Evolutionary conservation across 1,139 yeast species (phyloP), one percentile per base, ranked within the genome.

Genomic region (Sugiyamaella novakii): DNA sequence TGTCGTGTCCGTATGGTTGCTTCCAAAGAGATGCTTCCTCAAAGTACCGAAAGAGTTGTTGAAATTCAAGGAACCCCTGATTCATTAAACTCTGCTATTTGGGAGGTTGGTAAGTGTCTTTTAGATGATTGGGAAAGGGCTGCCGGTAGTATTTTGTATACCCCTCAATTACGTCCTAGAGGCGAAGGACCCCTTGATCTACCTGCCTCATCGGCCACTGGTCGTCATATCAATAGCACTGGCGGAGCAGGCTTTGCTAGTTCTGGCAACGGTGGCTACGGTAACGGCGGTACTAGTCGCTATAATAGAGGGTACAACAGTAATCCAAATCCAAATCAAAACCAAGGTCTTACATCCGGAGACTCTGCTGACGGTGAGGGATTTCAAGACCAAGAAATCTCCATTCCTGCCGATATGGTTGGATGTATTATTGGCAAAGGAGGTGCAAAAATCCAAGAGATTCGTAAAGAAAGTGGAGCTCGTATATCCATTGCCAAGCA

Each of bases 371-470:
- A 21, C 3, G 54, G 46, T 22, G 33, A 36, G 58, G 18, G 66
- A 60, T 34, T 72, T 68, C 48, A 61, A 36, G 65, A 72, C 7
- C 76, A 73, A 46, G 69, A 70, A 28, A 73, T 83, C 29, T 71
- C 79, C 17, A 84, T 88, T 65, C 88, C 95, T 34, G 83, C 86
- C 58, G 89, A 83, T 53, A 83, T 84, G 73, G 96, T 89, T 45
- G 97, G 97, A 42, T 94, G 96, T 45, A 76, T 89, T 51, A 87
- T 89, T 62, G 97, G 97, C 58, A 84, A 84, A 61, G 83, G 84
- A 58, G 96, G 96, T 39, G 73, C 87, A 39, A 79, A 95, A 69
- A 87, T 89, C 59, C 94, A 87, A 65, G 95, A 91, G 50, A 86
- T 89, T 48, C 78, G 96, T 59, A 81, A 85, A 60, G 78, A 78